These are phyloP conservation scores for Mycena floridula DNA, from an alignment of 768 basidiomycete genomes.

Conservation along the genomic window DNA sequence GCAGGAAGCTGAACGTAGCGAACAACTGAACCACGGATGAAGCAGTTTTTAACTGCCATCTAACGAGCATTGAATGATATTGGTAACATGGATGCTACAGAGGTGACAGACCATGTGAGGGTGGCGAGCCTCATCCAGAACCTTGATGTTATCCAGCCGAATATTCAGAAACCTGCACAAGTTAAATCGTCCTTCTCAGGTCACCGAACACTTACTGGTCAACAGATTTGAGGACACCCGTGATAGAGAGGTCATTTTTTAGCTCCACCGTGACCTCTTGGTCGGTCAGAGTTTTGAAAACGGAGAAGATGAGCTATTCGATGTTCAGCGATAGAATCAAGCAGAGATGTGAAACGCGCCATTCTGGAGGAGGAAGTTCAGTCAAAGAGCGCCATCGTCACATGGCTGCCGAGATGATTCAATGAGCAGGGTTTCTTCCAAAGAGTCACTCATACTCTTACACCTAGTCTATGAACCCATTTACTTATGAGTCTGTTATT, in stretches of 20 bases:
- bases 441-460: too few relatives aligned
- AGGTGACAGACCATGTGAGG: constrained; percentile 83
- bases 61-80: constrained; percentile 22
- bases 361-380: too few relatives aligned
- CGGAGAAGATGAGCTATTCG: constrained; percentile 97
- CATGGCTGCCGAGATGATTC: too few relatives aligned
- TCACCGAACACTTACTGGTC: constrained; percentile 72
- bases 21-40: constrained; percentile 97
- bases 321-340: too few relatives aligned
- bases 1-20: constrained; percentile 94
- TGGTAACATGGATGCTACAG: constrained; percentile 1
- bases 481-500: too few relatives aligned
- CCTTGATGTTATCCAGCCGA: constrained; percentile 88
- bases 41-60: constrained; percentile 99
- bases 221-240: constrained; percentile 92
- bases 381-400: too few relatives aligned
- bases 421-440: too few relatives aligned
- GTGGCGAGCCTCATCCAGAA: constrained; percentile 87
- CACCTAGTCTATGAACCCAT: too few relatives aligned
- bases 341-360: too few relatives aligned
- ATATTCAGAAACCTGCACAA: constrained; percentile 83
- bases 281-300: constrained; percentile 98
- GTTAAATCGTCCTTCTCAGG: background rate
- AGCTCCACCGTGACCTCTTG: constrained; percentile 96
- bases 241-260: constrained; percentile 98